Conservation (phyloP, 176 grass and related monocot species). For the Eragrostis curvula region DNA sequence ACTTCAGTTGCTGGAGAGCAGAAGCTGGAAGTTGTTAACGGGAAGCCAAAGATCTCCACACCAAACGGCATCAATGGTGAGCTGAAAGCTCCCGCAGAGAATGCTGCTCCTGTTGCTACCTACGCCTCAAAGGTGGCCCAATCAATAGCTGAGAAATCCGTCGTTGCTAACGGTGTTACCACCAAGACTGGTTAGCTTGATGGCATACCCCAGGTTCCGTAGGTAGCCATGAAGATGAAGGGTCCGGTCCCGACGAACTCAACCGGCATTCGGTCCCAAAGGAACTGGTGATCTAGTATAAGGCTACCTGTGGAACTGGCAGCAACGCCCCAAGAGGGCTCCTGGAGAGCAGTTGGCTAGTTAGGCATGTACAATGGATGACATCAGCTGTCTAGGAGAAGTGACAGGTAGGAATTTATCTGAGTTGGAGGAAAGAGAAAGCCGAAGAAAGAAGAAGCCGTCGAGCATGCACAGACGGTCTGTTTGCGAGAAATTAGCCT, state of each 20-base stretch:
- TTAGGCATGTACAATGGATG: too few species aligned
- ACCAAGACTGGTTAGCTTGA: conserved; percentile 52
- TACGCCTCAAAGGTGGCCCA: conserved; percentile 54
- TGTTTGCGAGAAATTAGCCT: too few species aligned
- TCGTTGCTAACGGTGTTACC: conserved; percentile 34
- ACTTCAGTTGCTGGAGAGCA: conserved; percentile 46
- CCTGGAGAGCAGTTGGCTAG: conserved; percentile 49
- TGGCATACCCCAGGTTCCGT: conserved; percentile 8
- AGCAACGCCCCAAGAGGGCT: conserved; percentile 29
- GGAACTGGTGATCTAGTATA: conserved; percentile 30
- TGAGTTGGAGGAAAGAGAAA: too few species aligned
- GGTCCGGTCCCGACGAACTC: conserved; percentile 5
- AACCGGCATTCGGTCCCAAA: background rate
- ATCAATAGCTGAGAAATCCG: conserved; percentile 33
- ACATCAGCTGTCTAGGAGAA: too few species aligned
- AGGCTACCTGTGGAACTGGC: conserved; percentile 26
- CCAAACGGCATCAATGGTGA: conserved; percentile 54
- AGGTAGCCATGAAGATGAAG: conserved; percentile 36
- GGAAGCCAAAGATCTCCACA: conserved; percentile 53
- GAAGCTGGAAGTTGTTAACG: conserved; percentile 47
- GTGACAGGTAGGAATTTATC: too few species aligned
- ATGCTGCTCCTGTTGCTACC: conserved; percentile 34
- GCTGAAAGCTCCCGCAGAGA: conserved; percentile 54
- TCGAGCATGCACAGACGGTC: too few species aligned
- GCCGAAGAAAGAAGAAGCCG: too few species aligned